Evolutionary conservation across 208 protist species (phyloP).

Genomic region (Leishmania gerbilli): DNA sequence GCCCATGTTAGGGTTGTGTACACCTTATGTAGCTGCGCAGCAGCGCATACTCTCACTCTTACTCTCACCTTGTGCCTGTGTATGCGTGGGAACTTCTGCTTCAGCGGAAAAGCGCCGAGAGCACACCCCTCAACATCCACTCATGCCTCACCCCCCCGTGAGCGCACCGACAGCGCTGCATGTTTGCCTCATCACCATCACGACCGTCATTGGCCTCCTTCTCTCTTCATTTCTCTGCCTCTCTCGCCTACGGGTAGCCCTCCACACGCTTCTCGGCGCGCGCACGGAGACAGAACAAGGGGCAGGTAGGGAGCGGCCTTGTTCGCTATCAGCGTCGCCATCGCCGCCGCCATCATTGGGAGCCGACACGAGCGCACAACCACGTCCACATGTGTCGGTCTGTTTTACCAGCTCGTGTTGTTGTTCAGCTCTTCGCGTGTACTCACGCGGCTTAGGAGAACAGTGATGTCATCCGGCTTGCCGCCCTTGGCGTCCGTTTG

Average conservation of each 20-base stretch:
- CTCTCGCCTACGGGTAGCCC: background rate
- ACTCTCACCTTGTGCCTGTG: background rate
- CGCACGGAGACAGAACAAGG: background rate
- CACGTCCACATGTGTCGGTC: background rate
- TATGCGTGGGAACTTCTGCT: background rate
- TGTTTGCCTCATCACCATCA: background rate
- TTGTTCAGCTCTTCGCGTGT: slow-evolving; percentile 79
- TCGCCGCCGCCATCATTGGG: background rate
- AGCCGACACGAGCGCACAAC: background rate
- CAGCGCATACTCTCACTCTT: background rate
- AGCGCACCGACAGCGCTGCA: background rate
- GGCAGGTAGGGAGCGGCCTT: background rate
- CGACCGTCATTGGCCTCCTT: background rate
- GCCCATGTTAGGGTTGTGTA: background rate
- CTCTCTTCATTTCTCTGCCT: background rate
- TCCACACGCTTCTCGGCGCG: background rate
- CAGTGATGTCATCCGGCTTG: slow-evolving; percentile 92
- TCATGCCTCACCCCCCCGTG: background rate
- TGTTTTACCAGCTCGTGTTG: slow-evolving; percentile 53
- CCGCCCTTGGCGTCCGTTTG: slow-evolving; percentile 75
- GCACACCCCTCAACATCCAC: background rate
- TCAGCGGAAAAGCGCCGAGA: too few species aligned
- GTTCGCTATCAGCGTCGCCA: background rate
- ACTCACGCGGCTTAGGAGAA: slow-evolving; percentile 85
- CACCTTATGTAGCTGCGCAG: background rate